These are phyloP conservation scores for Globisporangium iwayamae DNA, from an alignment of 352 stramenopile genomes.

Conservation along the genomic window DNA sequence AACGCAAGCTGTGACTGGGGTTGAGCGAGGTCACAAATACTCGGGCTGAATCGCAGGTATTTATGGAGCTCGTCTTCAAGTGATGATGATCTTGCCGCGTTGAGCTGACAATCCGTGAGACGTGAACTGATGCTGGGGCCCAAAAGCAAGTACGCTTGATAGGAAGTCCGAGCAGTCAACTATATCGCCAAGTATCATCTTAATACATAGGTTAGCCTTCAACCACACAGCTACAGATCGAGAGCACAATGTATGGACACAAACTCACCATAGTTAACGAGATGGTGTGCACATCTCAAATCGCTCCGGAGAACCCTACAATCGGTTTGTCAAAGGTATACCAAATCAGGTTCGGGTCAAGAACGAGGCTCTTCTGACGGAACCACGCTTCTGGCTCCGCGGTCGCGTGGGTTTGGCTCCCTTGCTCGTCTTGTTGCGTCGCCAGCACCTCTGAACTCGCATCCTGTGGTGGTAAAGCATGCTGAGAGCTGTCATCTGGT, in stretches of 20 bases:
- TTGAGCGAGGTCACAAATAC: neutral
- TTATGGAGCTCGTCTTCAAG: slow-evolving; percentile 10
- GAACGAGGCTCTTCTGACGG: slow-evolving; percentile 3
- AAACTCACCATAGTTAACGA: neutral
- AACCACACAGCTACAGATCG: neutral
- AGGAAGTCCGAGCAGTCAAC: neutral
- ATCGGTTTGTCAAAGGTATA: slow-evolving; percentile 45
- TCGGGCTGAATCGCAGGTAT: neutral
- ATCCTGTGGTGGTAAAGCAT: neutral
- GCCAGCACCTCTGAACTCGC: neutral
- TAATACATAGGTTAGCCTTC: neutral
- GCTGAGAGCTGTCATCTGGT: neutral
- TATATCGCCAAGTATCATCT: neutral
- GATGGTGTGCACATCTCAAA: slow-evolving; percentile 2
- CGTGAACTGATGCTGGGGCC: too few species aligned
- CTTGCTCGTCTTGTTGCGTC: neutral
- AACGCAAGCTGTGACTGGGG: neutral
- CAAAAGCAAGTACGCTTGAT: neutral
- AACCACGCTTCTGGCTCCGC: slow-evolving; percentile 14
- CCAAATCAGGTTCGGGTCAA: slow-evolving; percentile 29
- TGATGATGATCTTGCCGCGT: neutral
- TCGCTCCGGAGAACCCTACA: slow-evolving; percentile 29
- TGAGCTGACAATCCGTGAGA: neutral
- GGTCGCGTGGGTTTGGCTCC: neutral
- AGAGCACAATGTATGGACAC: neutral